A percentile compares a stretch with the other conserved stretches of the same genome.
These are phyloP conservation scores for Arabidopsis suecica DNA, from an alignment of 345 rosid genomes.

Conservation along the genomic window DNA sequence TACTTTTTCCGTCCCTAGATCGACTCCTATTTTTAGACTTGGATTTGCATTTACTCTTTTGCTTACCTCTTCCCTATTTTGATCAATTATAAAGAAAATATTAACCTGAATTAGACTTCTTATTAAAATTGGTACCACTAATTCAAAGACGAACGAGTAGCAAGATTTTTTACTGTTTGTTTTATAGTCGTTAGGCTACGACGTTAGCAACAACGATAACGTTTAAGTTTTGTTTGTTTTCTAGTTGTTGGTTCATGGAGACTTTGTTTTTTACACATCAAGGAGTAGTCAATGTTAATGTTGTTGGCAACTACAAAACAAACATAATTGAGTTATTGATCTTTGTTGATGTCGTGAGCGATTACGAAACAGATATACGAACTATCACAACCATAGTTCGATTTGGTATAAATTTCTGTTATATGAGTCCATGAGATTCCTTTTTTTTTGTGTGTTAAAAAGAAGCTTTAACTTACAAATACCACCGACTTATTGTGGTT, in stretches of 20 bases:
- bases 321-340: no score
- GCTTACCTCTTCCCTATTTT: not conserved
- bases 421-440: conserved; percentile 1
- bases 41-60: conserved; percentile 33
- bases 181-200: not conserved
- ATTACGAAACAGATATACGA: not conserved
- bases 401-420: not conserved
- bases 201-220: not conserved
- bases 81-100: not conserved
- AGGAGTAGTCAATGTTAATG: no score
- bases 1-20: conserved; percentile 6
- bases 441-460: not conserved
- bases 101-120: not conserved
- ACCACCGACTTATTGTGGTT: not conserved
- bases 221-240: not conserved
- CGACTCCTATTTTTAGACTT: conserved; percentile 12
- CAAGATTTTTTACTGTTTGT: not conserved
- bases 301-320: no score
- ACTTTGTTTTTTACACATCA: no score
- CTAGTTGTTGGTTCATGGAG: not conserved
- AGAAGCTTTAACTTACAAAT: conserved; percentile 4
- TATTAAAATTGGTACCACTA: not conserved
- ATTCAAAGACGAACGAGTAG: not conserved
- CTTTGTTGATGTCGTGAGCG: no score
- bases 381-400: conserved; percentile 3